A percentile compares a stretch with the other conserved stretches of the same genome.
Conservation (phyloP, 2,329 filamentous ascomycete species). For the Blastomyces silverae region DNA sequence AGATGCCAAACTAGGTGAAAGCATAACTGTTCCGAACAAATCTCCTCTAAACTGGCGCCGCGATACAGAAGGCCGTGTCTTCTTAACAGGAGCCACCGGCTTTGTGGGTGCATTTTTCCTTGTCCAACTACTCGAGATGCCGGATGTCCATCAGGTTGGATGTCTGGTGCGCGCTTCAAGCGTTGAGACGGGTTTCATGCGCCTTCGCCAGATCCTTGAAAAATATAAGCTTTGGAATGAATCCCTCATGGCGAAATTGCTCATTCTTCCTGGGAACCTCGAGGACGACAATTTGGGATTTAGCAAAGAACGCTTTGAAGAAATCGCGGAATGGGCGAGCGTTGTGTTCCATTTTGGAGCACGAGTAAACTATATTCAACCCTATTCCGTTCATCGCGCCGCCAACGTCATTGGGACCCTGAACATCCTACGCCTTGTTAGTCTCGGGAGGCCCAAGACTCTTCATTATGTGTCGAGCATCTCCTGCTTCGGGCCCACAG, state of each 20-base stretch:
- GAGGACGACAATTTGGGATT: slow-evolving; percentile 56
- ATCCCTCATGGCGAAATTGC: slow-evolving; percentile 17
- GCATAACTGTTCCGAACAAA: slow-evolving; percentile 11
- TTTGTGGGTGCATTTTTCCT: slow-evolving; percentile 74
- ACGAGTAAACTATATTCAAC: slow-evolving; percentile 64
- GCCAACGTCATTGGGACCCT: slow-evolving; percentile 70
- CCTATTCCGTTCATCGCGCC: slow-evolving; percentile 60
- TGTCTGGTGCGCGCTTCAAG: slow-evolving; percentile 64
- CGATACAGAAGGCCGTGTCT: slow-evolving; percentile 43
- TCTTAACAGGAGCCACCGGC: slow-evolving; percentile 76
- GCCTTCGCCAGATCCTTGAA: slow-evolving; percentile 46
- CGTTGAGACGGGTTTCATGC: slow-evolving; percentile 21
- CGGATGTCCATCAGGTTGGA: slow-evolving; percentile 52
- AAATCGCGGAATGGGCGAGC: slow-evolving; percentile 21
- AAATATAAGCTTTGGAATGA: slow-evolving; percentile 33
- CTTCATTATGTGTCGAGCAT: slow-evolving; percentile 28
- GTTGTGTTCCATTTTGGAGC: slow-evolving; percentile 69
- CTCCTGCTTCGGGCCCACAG: slow-evolving; percentile 25
- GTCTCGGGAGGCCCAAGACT: slow-evolving; percentile 26
- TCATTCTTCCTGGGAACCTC: slow-evolving; percentile 52
- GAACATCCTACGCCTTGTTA: slow-evolving; percentile 63
- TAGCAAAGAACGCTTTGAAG: slow-evolving; percentile 51
- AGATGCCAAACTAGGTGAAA: slow-evolving; percentile 22
- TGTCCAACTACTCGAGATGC: slow-evolving; percentile 57
- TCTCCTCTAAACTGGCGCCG: slow-evolving; percentile 20